Evolutionary conservation across 1,139 yeast genomes (phyloP).

Genomic region (Tardiomyces blankii): DNA sequence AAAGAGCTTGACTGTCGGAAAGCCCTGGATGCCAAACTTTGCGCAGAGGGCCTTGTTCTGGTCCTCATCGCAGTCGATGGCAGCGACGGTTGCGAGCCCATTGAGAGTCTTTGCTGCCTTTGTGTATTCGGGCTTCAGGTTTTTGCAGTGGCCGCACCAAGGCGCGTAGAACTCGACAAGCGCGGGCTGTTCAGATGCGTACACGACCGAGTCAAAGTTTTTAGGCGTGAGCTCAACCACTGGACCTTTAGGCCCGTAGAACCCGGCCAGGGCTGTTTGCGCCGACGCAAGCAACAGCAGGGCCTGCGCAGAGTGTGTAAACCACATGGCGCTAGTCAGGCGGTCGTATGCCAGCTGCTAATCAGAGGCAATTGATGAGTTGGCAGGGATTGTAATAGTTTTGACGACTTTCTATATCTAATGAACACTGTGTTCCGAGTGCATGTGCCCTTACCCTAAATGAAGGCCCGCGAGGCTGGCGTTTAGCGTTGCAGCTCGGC

Average conservation of each 20-base stretch:
- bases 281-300: neutral
- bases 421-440: neutral
- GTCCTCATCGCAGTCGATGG: constrained; percentile 76
- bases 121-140: constrained; percentile 50
- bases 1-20: constrained; percentile 72
- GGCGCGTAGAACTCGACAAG: constrained; percentile 93
- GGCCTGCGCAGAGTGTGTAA: neutral
- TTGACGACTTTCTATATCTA: neutral
- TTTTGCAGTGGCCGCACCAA: constrained; percentile 87
- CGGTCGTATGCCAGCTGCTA: neutral
- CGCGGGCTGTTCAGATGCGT: constrained; percentile 62
- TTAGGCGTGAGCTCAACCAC: constrained; percentile 46
- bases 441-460: neutral
- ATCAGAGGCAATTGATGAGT: no score
- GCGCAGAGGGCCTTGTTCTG: constrained; percentile 60
- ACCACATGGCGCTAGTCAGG: neutral
- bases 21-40: constrained; percentile 57
- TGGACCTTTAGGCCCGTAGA: constrained; percentile 34
- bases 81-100: constrained; percentile 61
- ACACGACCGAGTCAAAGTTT: constrained; percentile 55
- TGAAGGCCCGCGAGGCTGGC: no score
- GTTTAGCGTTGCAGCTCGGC: no score
- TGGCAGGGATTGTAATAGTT: no score
- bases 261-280: constrained; percentile 15
- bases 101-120: constrained; percentile 53